Evolutionary conservation across 2,329 filamentous ascomycete genomes (phyloP).

Genomic region (Diatrype stigma): DNA sequence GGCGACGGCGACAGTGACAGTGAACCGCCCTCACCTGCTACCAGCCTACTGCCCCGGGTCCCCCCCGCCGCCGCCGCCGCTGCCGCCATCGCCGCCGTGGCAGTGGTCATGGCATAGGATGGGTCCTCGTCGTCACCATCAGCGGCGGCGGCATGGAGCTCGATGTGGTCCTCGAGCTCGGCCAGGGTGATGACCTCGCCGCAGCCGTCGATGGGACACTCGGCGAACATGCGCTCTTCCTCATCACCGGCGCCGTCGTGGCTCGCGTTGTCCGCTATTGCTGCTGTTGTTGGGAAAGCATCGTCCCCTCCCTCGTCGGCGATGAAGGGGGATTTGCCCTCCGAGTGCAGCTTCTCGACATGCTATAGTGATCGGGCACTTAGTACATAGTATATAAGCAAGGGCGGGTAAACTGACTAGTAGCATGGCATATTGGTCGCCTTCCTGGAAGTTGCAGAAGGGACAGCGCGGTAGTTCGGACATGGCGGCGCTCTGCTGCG

Average conservation of each 20-base stretch:
- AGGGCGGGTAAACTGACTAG: too few relatives aligned
- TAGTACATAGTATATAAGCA: too few relatives aligned
- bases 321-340: constrained; percentile 22
- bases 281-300: not conserved
- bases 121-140: too few relatives aligned
- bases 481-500: constrained; percentile 5
- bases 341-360: constrained; percentile 25
- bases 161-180: constrained; percentile 55
- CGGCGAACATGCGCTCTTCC: constrained; percentile 35
- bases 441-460: constrained; percentile 33
- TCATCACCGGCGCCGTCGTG: constrained; percentile 6
- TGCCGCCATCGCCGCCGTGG: too few relatives aligned
- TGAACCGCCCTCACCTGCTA: too few relatives aligned
- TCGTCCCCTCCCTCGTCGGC: constrained; percentile 5
- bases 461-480: constrained; percentile 27
- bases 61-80: too few relatives aligned
- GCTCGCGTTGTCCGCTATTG: not conserved
- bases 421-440: constrained; percentile 32
- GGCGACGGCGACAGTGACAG: too few relatives aligned
- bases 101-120: not conserved
- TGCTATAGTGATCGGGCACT: too few relatives aligned
- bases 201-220: constrained; percentile 55
- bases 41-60: too few relatives aligned
- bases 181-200: constrained; percentile 50
- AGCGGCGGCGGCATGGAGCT: constrained; percentile 53